Conservation (phyloP, 2,329 filamentous ascomycete species). For the Calonectria multiphialidica region DNA sequence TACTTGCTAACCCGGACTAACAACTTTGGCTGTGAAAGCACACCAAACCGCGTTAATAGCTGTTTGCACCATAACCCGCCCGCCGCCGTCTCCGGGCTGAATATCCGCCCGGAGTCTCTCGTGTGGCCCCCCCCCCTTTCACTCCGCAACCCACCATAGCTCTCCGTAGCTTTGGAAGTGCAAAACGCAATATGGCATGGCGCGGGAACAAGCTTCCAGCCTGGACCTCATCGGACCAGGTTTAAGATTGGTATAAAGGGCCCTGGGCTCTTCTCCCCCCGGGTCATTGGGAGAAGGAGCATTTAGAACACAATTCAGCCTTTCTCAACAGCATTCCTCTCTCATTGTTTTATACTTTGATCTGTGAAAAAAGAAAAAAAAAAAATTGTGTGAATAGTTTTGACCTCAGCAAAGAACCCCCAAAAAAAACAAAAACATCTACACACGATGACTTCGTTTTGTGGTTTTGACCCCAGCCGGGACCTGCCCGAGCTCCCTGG, state of each 20-base stretch:
- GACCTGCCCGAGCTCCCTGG: slow-evolving; percentile 59
- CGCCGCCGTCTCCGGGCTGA: slow-evolving; percentile 11
- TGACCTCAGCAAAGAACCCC: no score
- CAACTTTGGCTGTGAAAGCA: rapidly evolving
- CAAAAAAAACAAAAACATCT: not conserved
- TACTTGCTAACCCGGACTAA: slow-evolving; percentile 26
- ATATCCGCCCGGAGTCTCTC: slow-evolving; percentile 24
- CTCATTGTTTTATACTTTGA: not conserved
- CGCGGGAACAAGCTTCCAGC: not conserved
- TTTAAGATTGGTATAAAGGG: not conserved
- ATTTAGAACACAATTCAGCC: not conserved
- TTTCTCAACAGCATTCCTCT: not conserved
- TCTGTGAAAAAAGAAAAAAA: no score
- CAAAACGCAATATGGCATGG: not conserved
- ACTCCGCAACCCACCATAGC: no score
- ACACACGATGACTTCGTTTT: slow-evolving; percentile 24
- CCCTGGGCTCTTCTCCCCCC: not conserved
- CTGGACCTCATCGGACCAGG: not conserved
- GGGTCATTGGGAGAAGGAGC: no score
- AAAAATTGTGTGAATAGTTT: not conserved
- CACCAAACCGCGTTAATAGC: slow-evolving; percentile 12
- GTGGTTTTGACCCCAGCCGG: slow-evolving; percentile 50
- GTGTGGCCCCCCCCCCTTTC: no score
- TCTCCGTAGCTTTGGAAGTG: not conserved
- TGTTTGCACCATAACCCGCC: not conserved